Evolutionary conservation across 345 rosid species (phyloP).

Genomic region (Salix caprea): DNA sequence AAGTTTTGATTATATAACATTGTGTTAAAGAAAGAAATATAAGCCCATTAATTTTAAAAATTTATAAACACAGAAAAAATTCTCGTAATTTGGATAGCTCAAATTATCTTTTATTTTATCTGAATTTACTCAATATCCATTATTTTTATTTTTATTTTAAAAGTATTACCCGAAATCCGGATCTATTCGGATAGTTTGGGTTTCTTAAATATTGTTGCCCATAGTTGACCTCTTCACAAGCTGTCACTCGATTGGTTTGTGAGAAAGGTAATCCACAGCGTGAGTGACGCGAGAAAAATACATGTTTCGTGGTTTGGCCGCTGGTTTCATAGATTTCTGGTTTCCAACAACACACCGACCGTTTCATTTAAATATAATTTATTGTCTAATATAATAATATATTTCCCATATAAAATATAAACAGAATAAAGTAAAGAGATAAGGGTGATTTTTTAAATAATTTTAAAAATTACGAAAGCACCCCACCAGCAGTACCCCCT

Average conservation of each 20-base stretch:
- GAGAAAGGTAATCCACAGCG: not conserved
- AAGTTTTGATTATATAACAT: too few species aligned
- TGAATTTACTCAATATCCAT: too few species aligned
- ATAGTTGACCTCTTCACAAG: too few species aligned
- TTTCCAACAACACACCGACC: slow-evolving; percentile 25
- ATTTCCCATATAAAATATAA: not conserved
- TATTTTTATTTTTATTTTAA: too few species aligned
- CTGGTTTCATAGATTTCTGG: slow-evolving; percentile 27
- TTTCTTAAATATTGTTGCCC: not conserved
- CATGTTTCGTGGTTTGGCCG: not conserved
- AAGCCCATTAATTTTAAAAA: too few species aligned
- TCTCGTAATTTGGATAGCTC: too few species aligned
- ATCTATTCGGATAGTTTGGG: too few species aligned
- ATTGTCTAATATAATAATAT: not conserved
- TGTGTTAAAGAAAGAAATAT: too few species aligned
- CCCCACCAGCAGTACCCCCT: not conserved
- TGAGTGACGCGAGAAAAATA: not conserved
- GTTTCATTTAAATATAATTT: slow-evolving; percentile 5
- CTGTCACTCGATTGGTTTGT: not conserved
- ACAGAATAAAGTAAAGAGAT: not conserved
- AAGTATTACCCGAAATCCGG: too few species aligned
- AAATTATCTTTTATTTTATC: too few species aligned
- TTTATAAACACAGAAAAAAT: too few species aligned
- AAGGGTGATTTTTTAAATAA: not conserved
- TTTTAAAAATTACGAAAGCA: not conserved